A percentile compares a stretch with the other conserved stretches of the same genome.
Conservation (phyloP, 768 basidiomycete genomes). For the Mycena pura region DNA sequence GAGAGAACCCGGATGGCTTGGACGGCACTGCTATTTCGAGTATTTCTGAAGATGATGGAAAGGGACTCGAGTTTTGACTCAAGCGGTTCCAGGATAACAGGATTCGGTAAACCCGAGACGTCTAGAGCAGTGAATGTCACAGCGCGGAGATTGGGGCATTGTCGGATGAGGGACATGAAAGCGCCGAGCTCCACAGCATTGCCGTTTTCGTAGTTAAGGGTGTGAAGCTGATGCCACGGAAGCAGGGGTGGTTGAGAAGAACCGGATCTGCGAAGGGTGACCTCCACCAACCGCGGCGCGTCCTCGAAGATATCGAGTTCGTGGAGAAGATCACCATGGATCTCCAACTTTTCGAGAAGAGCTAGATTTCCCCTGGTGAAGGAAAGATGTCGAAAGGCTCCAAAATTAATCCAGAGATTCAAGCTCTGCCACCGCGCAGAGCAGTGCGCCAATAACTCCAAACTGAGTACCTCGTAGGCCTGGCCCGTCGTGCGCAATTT, state of each 20-base stretch:
- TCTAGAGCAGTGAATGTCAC: not conserved
- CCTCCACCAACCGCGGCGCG: not conserved
- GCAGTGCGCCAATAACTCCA: not conserved
- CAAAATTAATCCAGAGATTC: not conserved
- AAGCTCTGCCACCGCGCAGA: not conserved
- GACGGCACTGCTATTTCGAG: not conserved
- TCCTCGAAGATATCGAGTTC: slow-evolving; percentile 2
- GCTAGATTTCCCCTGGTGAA: not conserved
- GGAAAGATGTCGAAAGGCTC: not conserved
- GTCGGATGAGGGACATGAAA: not conserved
- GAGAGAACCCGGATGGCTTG: not conserved
- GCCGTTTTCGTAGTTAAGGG: slow-evolving; percentile 1
- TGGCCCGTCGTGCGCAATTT: not conserved
- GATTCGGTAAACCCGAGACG: not conserved
- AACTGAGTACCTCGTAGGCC: not conserved
- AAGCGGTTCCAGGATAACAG: not conserved
- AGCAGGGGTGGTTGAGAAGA: not conserved
- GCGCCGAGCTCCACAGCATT: not conserved
- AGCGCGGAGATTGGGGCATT: not conserved
- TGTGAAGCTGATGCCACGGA: slow-evolving; percentile 7
- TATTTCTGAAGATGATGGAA: not conserved
- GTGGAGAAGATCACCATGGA: not conserved
- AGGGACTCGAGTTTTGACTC: not conserved
- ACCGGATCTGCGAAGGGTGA: not conserved
- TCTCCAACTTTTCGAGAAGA: not conserved